Conservation (phyloP, 768 basidiomycete genomes). For the Termitomyces sp. region DNA sequence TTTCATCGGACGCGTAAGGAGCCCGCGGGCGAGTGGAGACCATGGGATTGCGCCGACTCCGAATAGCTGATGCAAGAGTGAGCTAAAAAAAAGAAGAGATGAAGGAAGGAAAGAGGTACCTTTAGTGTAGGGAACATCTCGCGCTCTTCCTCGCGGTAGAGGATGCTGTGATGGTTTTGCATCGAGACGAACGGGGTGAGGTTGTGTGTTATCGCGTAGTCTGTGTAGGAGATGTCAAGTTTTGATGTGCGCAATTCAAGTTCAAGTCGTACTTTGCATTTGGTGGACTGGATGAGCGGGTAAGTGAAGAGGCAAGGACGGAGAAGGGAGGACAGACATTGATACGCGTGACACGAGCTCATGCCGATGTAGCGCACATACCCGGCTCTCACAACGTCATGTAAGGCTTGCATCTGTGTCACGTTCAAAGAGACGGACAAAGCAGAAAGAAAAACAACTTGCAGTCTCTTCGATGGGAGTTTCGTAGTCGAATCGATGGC, state of each 20-base stretch:
- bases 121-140: slow-evolving; percentile 60
- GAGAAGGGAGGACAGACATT: slow-evolving; percentile 33
- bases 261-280: slow-evolving; percentile 44
- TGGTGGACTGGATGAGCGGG: slow-evolving; percentile 34
- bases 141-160: slow-evolving; percentile 63
- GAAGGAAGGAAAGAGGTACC: slow-evolving; percentile 16
- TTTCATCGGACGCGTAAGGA: no score
- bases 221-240: slow-evolving; percentile 20
- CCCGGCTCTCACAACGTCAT: no score
- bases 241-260: neutral
- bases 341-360: slow-evolving; percentile 50
- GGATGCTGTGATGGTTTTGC: slow-evolving; percentile 61
- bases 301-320: neutral
- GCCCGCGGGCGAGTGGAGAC: no score
- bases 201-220: slow-evolving; percentile 55
- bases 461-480: slow-evolving; percentile 58
- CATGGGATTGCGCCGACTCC: no score
- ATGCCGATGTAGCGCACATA: slow-evolving; percentile 19
- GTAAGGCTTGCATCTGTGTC: no score
- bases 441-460: neutral
- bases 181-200: slow-evolving; percentile 62
- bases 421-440: slow-evolving; percentile 23
- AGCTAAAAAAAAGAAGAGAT: neutral
- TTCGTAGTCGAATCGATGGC: slow-evolving; percentile 51
- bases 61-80: slow-evolving; percentile 22